Conservation (phyloP, 768 basidiomycete genomes). For the Pleurotus sapidus region DNA sequence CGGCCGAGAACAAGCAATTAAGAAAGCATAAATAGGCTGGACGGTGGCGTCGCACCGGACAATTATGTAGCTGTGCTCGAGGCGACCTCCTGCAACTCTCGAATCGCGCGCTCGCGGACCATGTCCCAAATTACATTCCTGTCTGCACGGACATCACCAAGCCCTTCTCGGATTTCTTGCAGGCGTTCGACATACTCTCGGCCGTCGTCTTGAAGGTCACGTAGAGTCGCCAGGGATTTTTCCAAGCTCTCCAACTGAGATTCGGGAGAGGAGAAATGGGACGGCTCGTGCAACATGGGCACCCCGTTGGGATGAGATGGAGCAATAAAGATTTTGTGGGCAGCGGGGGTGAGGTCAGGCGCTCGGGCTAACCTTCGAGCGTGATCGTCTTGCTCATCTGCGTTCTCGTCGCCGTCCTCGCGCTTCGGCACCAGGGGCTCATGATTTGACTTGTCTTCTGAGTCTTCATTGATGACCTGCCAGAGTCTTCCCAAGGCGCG, state of each 20-base stretch:
- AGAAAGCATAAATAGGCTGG: too few species aligned
- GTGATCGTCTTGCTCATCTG: conserved; percentile 37
- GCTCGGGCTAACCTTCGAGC: conserved; percentile 48
- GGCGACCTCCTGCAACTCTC: conserved; percentile 71
- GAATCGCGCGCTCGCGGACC: conserved; percentile 70
- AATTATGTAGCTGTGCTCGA: conserved; percentile 24
- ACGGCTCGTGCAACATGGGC: conserved; percentile 50
- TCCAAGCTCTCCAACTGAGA: conserved; percentile 70
- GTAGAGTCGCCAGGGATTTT: conserved; percentile 67
- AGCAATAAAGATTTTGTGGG: conserved; percentile 66
- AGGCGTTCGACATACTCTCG: conserved; percentile 84
- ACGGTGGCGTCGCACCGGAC: too few species aligned
- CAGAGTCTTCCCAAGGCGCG: conserved; percentile 77
- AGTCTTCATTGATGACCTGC: conserved; percentile 77
- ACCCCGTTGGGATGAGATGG: conserved; percentile 41
- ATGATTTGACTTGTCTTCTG: conserved; percentile 32
- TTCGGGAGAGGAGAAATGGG: conserved; percentile 63
- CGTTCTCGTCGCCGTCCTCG: conserved; percentile 62
- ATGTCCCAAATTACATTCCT: conserved; percentile 73
- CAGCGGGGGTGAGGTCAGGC: conserved; percentile 63
- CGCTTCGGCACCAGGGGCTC: conserved; percentile 60
- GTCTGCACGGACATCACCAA: conserved; percentile 74
- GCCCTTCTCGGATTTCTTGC: conserved; percentile 77
- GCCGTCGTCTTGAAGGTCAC: conserved; percentile 84
- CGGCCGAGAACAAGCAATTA: too few species aligned